Evolutionary conservation across 2,329 filamentous ascomycete species (phyloP).

Genomic region (Huntiella decipiens): DNA sequence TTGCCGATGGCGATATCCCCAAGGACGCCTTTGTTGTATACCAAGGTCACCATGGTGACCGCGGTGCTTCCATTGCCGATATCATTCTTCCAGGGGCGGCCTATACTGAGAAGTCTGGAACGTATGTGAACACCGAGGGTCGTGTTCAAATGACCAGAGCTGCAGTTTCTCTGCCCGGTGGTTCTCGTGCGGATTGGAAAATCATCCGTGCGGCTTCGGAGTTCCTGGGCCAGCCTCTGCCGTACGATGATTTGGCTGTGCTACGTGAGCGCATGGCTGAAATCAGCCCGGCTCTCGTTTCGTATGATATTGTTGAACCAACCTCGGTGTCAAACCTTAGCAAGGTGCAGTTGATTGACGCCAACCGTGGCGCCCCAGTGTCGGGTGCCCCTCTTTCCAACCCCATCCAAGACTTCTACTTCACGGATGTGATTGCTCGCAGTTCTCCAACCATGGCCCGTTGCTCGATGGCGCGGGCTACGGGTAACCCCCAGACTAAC

Average conservation of each 20-base stretch:
- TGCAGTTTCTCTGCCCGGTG: conserved; percentile 74
- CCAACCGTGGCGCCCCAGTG: conserved; percentile 75
- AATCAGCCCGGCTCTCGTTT: conserved; percentile 74
- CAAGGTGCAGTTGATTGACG: conserved; percentile 88
- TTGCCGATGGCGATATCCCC: conserved; percentile 68
- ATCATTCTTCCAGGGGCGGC: conserved; percentile 84
- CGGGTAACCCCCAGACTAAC: conserved; percentile 58
- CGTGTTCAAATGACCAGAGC: conserved; percentile 85
- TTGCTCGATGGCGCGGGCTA: conserved; percentile 82
- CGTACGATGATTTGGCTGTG: conserved; percentile 80
- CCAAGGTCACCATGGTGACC: conserved; percentile 94
- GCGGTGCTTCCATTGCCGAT: conserved; percentile 80
- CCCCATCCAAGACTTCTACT: conserved; percentile 91
- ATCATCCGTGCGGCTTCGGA: conserved; percentile 86
- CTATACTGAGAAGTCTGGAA: conserved; percentile 92
- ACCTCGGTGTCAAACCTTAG: conserved; percentile 54
- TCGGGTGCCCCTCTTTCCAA: conserved; percentile 59
- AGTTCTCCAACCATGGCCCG: conserved; percentile 98
- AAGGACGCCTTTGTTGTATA: conserved; percentile 95
- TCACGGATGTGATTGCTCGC: conserved; percentile 91
- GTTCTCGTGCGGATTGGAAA: conserved; percentile 94
- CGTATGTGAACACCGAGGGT: conserved; percentile 95
- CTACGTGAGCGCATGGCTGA: conserved; percentile 88
- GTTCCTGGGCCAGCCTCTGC: conserved; percentile 70
- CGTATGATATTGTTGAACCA: conserved; percentile 81